phyloP scores from a whole-genome alignment of 768 basidiomycete species.

The Suillus tomentosus region DNA sequence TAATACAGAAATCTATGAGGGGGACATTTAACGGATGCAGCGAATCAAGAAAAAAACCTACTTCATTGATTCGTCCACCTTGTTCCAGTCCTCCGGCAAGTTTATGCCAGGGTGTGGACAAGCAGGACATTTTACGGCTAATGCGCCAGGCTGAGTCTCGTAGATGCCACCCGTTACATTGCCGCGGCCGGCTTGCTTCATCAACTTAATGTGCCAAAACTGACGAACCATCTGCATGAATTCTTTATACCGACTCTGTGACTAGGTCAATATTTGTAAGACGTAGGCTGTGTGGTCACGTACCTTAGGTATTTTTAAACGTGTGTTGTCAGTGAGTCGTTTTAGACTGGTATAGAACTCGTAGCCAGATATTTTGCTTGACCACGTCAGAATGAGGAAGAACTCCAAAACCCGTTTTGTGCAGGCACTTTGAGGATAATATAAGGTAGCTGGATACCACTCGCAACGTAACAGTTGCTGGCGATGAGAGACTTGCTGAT shows the following conservation, averaged over 20 bases:
- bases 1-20: constrained; percentile 27
- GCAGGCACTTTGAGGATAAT: no score
- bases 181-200: background rate
- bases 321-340: constrained; percentile 20
- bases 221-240: background rate
- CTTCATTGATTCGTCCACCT: constrained; percentile 20
- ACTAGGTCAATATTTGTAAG: background rate
- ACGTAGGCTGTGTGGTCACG: background rate
- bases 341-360: constrained; percentile 22
- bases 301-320: constrained; percentile 9
- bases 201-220: background rate
- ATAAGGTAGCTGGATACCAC: no score
- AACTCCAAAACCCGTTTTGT: background rate
- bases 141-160: constrained; percentile 12
- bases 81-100: constrained; percentile 10
- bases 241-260: background rate
- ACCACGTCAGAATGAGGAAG: constrained; percentile 19
- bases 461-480: constrained; percentile 32
- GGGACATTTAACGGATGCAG: background rate
- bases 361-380: constrained; percentile 21
- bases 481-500: constrained; percentile 12
- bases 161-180: background rate
- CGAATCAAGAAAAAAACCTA: constrained; percentile 3
- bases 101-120: constrained; percentile 14
- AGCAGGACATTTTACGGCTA: constrained; percentile 20